Evolutionary conservation across 768 basidiomycete species (phyloP).

Genomic region (Ramaria rubella): DNA sequence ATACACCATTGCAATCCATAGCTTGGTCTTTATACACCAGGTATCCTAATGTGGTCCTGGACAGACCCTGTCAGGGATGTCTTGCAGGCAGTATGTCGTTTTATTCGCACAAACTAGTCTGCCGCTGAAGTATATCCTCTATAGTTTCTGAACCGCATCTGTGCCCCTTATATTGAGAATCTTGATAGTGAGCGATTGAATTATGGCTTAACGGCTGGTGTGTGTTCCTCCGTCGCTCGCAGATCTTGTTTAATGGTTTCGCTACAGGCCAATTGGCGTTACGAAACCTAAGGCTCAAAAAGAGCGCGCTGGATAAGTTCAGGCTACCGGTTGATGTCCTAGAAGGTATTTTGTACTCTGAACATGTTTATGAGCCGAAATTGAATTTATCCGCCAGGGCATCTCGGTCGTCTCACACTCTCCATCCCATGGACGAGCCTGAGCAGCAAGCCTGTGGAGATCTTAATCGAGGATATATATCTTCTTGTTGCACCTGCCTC

Average conservation of each 20-base stretch:
- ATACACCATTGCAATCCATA: too few relatives aligned
- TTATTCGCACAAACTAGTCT: neutral
- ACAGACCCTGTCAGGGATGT: slow-evolving; percentile 82
- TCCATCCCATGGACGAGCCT: slow-evolving; percentile 88
- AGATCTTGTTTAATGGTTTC: slow-evolving; percentile 13
- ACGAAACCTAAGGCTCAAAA: slow-evolving; percentile 80
- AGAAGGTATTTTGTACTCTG: slow-evolving; percentile 72
- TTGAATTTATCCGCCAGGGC: slow-evolving; percentile 39
- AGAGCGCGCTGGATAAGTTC: slow-evolving; percentile 91
- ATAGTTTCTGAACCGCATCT: slow-evolving; percentile 81
- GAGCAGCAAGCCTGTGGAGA: slow-evolving; percentile 83
- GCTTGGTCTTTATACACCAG: neutral
- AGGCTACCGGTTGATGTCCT: slow-evolving; percentile 90
- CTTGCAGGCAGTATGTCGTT: slow-evolving; percentile 63
- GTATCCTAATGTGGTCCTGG: slow-evolving; percentile 61
- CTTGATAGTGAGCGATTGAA: slow-evolving; percentile 92
- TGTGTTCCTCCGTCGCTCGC: slow-evolving; percentile 8
- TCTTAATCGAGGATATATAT: slow-evolving; percentile 90
- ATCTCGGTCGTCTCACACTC: slow-evolving; percentile 79
- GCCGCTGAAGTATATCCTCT: neutral
- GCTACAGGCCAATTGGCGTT: slow-evolving; percentile 66
- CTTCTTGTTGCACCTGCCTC: slow-evolving; percentile 83
- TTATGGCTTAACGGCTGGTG: slow-evolving; percentile 85
- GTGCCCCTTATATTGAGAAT: slow-evolving; percentile 94
- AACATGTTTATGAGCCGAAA: neutral